Base-by-base conservation (phyloP, 805 yeast genomes). In the Pichia rugopelliculosa region DNA sequence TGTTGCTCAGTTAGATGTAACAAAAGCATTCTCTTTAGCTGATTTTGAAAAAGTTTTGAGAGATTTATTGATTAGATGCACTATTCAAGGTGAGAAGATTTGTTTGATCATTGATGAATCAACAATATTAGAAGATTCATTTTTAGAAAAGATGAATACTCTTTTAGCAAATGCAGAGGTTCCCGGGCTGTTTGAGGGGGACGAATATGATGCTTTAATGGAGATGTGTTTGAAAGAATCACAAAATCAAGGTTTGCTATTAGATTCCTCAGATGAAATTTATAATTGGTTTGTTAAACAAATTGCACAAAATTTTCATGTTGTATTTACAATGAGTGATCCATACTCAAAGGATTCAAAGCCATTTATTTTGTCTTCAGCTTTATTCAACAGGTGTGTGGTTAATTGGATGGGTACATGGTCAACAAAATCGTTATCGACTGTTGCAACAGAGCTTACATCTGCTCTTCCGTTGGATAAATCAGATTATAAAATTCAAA, bases 111-210 rank as follows among this genome's bases (percentile, higher is more conserved):
- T 91, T 18, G 96, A 88, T 55, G 96, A 91, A 56, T 80, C 95
- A 0, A 78, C 82, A 25, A 77, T 89, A 44, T 56, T 81, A 38
- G 90, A 87, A 30, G 72, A 95, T 0, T 71, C 93, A 0, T 91
- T 90, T 58, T 65, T 91, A 26, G 98, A 91, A 62, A 70, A 96
- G 51, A 88, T 91, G 93, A 91, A 91, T 57, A 87, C 96, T 0
- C 67, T 91, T n/a, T 71, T 91, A 36, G 96, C 97, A 0, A 91
- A 91, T 63, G 86, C 96, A 0, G 97, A 91, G 58, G 74, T 89
- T 36, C 96, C 96, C 0, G 96, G 96, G 4, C 67, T 91, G 13
- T 91, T 87, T 61, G 85, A 78, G 47, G 89, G 81, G 0, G 95
- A 87, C 10, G 90, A 86, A 9, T 74, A 69, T 44, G 66, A 66